Percentiles rank a stretch among this genome's conserved stretches.
Evolutionary conservation across 1,284 basidiomycete genomes (phyloP).

Genomic region (Rhodotorula mucilaginosa): DNA sequence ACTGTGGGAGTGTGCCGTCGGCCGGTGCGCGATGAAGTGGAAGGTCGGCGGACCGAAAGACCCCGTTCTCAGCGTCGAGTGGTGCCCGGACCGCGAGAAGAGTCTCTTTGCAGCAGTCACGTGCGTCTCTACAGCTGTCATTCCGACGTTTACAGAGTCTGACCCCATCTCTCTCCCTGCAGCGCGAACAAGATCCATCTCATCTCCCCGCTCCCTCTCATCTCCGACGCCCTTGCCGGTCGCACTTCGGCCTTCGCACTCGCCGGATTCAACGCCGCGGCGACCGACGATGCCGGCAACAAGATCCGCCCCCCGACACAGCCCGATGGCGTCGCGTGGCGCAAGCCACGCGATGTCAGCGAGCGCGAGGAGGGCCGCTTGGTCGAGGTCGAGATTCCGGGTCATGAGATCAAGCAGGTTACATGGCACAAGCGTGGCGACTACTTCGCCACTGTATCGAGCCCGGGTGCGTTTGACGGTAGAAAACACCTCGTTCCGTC

Average conservation of each 20-base stretch:
- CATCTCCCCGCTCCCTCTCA: constrained; percentile 64
- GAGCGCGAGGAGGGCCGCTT: constrained; percentile 54
- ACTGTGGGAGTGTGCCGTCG: constrained; percentile 92
- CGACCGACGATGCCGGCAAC: constrained; percentile 38
- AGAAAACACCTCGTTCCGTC: background rate
- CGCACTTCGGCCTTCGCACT: constrained; percentile 44
- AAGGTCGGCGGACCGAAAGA: constrained; percentile 64
- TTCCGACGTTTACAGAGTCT: background rate
- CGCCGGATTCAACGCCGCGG: constrained; percentile 41
- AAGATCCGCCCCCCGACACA: constrained; percentile 30
- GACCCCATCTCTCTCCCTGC: constrained; percentile 37
- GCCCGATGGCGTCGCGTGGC: constrained; percentile 55
- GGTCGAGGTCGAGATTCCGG: constrained; percentile 60
- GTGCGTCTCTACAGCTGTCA: constrained; percentile 56
- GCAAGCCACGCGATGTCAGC: constrained; percentile 52
- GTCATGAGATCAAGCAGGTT: constrained; percentile 71
- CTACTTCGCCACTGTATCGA: constrained; percentile 82
- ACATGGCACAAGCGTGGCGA: constrained; percentile 94
- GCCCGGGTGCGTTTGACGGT: constrained; percentile 46
- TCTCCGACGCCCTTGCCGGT: constrained; percentile 55
- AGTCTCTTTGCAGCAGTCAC: constrained; percentile 75
- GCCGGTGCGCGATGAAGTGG: constrained; percentile 86
- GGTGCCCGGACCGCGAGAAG: constrained; percentile 87
- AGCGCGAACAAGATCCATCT: constrained; percentile 79
- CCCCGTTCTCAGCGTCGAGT: constrained; percentile 77